Evolutionary conservation across 2,329 filamentous ascomycete genomes (phyloP).

Genomic region (Leptographium galeiforme): DNA sequence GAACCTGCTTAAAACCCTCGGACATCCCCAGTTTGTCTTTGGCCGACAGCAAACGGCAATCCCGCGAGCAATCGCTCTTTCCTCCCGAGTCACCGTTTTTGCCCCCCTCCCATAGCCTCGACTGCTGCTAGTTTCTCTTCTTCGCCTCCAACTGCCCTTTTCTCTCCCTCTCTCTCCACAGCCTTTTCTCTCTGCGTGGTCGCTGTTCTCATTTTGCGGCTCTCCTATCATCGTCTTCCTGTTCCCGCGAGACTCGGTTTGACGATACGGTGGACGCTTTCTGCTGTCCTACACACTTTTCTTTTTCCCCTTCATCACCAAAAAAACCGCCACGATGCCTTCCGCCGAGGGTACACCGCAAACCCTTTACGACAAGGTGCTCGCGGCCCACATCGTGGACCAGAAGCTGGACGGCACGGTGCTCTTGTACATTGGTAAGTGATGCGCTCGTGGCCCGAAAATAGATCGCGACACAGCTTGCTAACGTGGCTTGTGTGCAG

Average conservation of each 20-base stretch:
- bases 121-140: neutral
- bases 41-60: no score
- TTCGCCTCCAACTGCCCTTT: neutral
- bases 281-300: neutral
- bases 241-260: no score
- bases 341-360: conserved; percentile 56
- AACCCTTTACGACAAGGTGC: conserved; percentile 96
- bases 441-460: neutral
- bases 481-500: conserved; percentile 26
- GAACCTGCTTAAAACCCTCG: neutral
- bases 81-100: neutral
- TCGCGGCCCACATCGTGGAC: conserved; percentile 86
- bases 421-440: conserved; percentile 79
- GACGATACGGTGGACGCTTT: no score
- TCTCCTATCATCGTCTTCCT: no score
- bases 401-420: conserved; percentile 89
- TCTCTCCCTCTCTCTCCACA: neutral
- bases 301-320: neutral
- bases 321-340: conserved; percentile 44
- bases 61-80: neutral
- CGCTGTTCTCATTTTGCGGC: no score
- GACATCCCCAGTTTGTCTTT: neutral
- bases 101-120: neutral
- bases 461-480: neutral
- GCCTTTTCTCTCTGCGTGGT: no score